These are phyloP conservation scores for Mucor ambiguus DNA, from an alignment of 371 early-diverging fungal genomes.

Conservation along the genomic window DNA sequence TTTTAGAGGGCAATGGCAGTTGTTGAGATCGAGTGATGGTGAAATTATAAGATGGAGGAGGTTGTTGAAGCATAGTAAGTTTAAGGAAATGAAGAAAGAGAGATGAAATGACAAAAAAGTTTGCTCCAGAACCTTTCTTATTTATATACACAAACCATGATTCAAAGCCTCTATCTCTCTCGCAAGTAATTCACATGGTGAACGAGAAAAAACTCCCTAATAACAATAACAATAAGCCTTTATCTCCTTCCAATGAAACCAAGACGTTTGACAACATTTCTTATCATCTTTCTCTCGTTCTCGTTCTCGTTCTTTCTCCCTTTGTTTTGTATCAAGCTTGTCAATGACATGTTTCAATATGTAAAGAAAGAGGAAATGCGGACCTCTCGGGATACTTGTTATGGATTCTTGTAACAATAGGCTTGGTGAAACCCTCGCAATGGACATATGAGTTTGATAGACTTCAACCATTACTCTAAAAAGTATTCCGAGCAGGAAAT, in stretches of 20 bases:
- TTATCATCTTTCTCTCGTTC: neutral
- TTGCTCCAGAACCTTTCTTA: neutral
- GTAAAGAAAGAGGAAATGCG: neutral
- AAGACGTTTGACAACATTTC: neutral
- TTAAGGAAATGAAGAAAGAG: neutral
- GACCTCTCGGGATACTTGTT: slow-evolving; percentile 4
- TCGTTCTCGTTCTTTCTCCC: neutral
- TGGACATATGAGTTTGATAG: slow-evolving; percentile 7
- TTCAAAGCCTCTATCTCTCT: neutral
- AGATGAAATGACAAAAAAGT: neutral
- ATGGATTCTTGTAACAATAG: slow-evolving; percentile 7
- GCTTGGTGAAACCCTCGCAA: slow-evolving; percentile 13
- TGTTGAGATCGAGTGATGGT: slow-evolving; percentile 12
- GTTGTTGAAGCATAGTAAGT: slow-evolving; percentile 25
- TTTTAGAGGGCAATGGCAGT: neutral
- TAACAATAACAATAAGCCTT: slow-evolving; percentile 2
- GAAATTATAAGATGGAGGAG: slow-evolving; percentile 18
- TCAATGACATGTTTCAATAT: slow-evolving; percentile 15
- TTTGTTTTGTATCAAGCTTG: slow-evolving; percentile 11
- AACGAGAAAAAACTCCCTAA: neutral
- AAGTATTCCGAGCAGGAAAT: neutral
- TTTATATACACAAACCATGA: neutral
- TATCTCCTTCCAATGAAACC: neutral
- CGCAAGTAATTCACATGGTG: neutral
- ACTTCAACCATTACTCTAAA: neutral